These are phyloP conservation scores for Neurospora sp. DNA, from an alignment of 495 filamentous ascomycete genomes.

Conservation along the genomic window DNA sequence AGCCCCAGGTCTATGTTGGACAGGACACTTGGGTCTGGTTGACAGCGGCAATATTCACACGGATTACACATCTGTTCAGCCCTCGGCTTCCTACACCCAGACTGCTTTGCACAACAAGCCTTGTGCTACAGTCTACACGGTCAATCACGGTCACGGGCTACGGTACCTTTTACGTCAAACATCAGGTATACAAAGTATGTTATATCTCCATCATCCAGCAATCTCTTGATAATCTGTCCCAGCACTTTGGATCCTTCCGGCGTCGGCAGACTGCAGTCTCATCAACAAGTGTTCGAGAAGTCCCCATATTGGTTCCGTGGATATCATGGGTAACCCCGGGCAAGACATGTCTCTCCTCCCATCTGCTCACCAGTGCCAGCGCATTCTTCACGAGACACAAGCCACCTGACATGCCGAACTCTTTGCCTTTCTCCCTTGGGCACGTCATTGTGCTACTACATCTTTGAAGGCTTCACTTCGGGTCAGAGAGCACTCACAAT, in stretches of 20 bases:
- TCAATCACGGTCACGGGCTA: neutral
- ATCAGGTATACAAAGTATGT: neutral
- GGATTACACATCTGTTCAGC: neutral
- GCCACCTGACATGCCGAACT: neutral
- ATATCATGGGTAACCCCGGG: neutral
- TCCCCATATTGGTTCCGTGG: neutral
- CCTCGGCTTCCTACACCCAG: neutral
- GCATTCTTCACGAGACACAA: neutral
- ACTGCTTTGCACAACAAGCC: neutral
- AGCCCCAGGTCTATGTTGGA: conserved; percentile 10
- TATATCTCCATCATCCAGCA: neutral
- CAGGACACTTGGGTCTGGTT: neutral
- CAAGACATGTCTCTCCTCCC: neutral
- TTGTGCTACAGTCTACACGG: neutral
- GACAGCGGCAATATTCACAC: neutral
- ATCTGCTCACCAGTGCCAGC: neutral
- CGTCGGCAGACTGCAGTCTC: neutral
- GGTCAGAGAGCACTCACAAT: neutral
- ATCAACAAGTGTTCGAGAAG: neutral
- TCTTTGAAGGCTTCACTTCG: neutral
- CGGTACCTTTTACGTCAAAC: neutral
- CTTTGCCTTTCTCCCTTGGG: neutral
- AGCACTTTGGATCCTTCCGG: neutral
- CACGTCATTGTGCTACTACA: neutral
- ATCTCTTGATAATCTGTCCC: neutral